Evolutionary conservation across 1,284 basidiomycete genomes (phyloP), one percentile per base, ranked within the genome.

Genomic region (Golubevia pallescens): DNA sequence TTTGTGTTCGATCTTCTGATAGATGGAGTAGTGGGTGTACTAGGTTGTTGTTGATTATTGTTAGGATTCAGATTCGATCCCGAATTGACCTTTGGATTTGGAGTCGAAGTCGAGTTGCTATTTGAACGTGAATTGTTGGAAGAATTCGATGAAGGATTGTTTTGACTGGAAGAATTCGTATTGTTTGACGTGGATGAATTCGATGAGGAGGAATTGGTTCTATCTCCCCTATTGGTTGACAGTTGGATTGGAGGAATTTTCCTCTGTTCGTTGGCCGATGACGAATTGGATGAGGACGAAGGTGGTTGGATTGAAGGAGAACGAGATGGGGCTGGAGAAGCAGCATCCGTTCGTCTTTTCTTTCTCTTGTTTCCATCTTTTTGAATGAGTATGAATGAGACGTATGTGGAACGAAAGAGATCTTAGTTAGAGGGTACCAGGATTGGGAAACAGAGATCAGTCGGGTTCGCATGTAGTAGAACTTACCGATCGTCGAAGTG

Each of bases 391-490:
- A 16, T 14, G 16, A 21, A 16, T 13, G 48, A 2, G 21, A 42
- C 3, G 10, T 13, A 42, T 53, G 24, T 19, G 32, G 48, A 23
- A 53, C 32, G 20, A 19, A 42, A 48, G 34, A 52, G 42, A 3
- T 24, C 32, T 24, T n/a, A 60, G 20, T 7, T n/a, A 20, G 55
- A 60, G 20, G n/a, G 20, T 23, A 14, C 4, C 4, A 20, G 23
- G 8, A 54, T 58, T 28, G 2, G 52, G 13, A 3, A 16, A 55
- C 14, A 23, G 21, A 23, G 8, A 8, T 19, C 56, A 28, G 14
- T 62, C 64, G 2, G 54, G 14, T 13, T 13, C 14, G 16, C 65
- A 53, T 5, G 73, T 69, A 6, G 73, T 71, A 16, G 74, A 4
- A 61, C 7, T 68, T 20, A 23, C 67, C 56, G 1, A 42, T 10